Conservation (phyloP, 345 rosid genomes). For the Salix suchowensis region DNA sequence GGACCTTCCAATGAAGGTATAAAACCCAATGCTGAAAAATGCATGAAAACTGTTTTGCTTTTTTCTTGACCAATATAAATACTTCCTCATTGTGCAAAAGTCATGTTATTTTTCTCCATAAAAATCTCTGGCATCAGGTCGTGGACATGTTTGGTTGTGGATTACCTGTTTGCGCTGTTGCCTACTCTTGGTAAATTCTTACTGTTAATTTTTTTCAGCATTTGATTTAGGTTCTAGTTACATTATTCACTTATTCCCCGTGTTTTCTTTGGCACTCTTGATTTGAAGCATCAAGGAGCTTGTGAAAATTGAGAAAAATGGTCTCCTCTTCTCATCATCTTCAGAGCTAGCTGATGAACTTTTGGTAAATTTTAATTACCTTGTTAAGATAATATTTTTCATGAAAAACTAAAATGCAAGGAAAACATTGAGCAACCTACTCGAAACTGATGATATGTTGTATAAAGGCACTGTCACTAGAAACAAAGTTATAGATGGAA, state of each 20-base stretch:
- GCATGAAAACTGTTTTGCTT: neutral
- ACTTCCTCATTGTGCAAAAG: neutral
- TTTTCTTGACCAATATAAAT: too few species aligned
- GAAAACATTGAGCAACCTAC: too few species aligned
- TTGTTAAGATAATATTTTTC: neutral
- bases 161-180: conserved; percentile 89
- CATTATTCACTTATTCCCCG: neutral
- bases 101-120: neutral
- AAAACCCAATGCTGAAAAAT: neutral
- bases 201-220: neutral
- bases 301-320: conserved; percentile 69
- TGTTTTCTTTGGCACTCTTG: neutral
- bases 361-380: conserved; percentile 37
- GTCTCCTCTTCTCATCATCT: conserved; percentile 91
- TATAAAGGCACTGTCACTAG: neutral
- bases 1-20: conserved; percentile 97
- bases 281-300: conserved; percentile 74
- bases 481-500: too few species aligned
- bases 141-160: conserved; percentile 99
- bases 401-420: too few species aligned
- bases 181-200: conserved; percentile 77
- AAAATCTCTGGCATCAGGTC: conserved; percentile 43
- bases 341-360: conserved; percentile 87
- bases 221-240: neutral
- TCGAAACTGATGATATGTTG: neutral